phyloP scores from a whole-genome alignment of 306 rosid genomes.

The Ochetophila trinervis region DNA sequence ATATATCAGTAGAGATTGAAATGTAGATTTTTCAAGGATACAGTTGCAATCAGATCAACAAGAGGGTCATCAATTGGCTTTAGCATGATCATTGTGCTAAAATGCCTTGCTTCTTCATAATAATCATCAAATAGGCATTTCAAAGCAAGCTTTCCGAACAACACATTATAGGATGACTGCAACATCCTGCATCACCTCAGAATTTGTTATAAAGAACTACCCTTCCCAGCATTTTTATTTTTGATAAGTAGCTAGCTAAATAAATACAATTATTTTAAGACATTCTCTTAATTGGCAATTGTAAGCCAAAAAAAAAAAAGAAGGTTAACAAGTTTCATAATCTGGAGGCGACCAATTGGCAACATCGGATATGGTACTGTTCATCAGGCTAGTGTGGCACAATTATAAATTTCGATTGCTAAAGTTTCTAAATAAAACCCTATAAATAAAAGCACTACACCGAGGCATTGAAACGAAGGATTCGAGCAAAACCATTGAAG shows the following conservation, averaged over 20 bases:
- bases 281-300: no score
- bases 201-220: background rate
- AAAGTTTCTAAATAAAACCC: no score
- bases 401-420: no score
- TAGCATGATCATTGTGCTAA: slow-evolving; percentile 76
- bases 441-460: no score
- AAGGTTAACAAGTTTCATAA: no score
- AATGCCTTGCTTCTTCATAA: slow-evolving; percentile 64
- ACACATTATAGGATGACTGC: slow-evolving; percentile 72
- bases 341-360: no score
- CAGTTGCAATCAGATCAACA: slow-evolving; percentile 91
- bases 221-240: no score
- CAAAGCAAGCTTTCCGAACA: slow-evolving; percentile 86
- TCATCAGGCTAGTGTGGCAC: no score
- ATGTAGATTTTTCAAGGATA: slow-evolving; percentile 32
- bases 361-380: no score
- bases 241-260: background rate
- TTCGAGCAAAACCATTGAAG: background rate
- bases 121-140: slow-evolving; percentile 78
- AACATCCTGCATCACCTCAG: slow-evolving; percentile 67
- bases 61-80: slow-evolving; percentile 93
- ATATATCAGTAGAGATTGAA: background rate
- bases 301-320: no score
- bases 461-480: no score
- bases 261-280: no score